Base-by-base conservation (phyloP, 139 green algal species). In the Eudorina sp. region DNA sequence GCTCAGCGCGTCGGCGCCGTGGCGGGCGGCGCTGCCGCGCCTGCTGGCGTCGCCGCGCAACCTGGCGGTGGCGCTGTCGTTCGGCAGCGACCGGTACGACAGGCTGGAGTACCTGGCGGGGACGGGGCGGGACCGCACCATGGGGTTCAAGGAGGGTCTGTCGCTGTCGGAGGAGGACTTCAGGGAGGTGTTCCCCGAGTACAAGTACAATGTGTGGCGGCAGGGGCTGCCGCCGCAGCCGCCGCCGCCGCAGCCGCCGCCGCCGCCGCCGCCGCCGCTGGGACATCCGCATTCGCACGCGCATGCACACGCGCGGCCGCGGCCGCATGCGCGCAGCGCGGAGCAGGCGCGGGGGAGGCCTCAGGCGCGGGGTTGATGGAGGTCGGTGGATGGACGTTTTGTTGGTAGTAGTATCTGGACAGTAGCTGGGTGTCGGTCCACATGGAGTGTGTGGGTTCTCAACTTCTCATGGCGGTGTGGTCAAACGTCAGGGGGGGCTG, bases 61-160 rank as follows among this genome's bases (percentile, higher is more conserved):
- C 48, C 9, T 80, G 82, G 82, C 82, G 36, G 82, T 88, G 21
- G 82, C 82, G 82, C 48, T 88, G 46, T 81, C 66, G 25, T 88
- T 88, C 23, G 3, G 48, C 36, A 81, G 34, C 34, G 66, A 88
- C 13, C 60, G 82, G 2, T 88, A 88, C 82, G 82, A 88, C 41
- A 69, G 82, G 66, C 36, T 88, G 41, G 82, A 88, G 48, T 80
- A 88, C 36, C 66, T 88, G 82, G 21, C n/a, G 23, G 2, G 1
- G 7, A 72, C 82, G 25, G 36, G 66, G 27, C 66, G 82, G 0
- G 66, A 80, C 48, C 8, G 48, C 2, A 19, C 43, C 11, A 88
- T 88, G 48, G 48, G 66, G 31, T 88, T 81, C 66, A 88, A 86
- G 80, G 80, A 68, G 18, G 80, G 36, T 43, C 62, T 77, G 43